Base-by-base conservation (phyloP, 176 grass and related monocot genomes). In the Eragrostis curvula region DNA sequence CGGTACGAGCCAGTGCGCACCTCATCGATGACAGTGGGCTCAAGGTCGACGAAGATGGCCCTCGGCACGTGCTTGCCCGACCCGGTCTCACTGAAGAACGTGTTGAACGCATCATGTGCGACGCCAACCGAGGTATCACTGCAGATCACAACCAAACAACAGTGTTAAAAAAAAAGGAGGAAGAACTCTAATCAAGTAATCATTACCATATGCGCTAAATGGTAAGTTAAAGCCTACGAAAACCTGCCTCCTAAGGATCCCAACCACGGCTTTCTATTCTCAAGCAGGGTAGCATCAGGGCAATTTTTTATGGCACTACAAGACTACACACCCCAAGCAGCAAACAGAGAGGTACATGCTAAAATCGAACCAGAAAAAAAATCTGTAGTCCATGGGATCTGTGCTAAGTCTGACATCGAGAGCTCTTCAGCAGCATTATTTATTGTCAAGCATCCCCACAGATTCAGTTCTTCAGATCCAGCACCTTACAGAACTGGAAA, bases 31-130 rank as follows among this genome's bases (percentile, higher is more conserved):
- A 97, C 95, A 3, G 95, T 94, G 62, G 95, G 95, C 81, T 97
- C 95, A n/a, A 97, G 90, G 72, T 97, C 94, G 1, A 97, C 89
- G 8, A 97, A 97, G 75, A 97, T 94, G 68, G 94, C 94, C 75
- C 94, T 94, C 1, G 95, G 95, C 61, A 97, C 95, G 30, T 97
- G 95, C 86, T 92, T 92, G 55, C 95, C 95, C 0, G 95, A 66
- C 16, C 92, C 84, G 0, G 95, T 97, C 81, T 97, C 95, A 7
- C 95, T 97, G 85, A 97, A 97, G 80, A 97, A 97, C 2, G 95
- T 97, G 86, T 97, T 97, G 88, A 97, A 97, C 17, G 95, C 95
- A 61, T 97, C 95, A 18, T 88, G 77, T 58, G 90, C 88, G 24
- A 88, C 77, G 0, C 92, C 92, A n/a, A 92, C 85, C 2, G 89